phyloP scores from a whole-genome alignment of 148 eudicot species.

The Chenopodium album region DNA sequence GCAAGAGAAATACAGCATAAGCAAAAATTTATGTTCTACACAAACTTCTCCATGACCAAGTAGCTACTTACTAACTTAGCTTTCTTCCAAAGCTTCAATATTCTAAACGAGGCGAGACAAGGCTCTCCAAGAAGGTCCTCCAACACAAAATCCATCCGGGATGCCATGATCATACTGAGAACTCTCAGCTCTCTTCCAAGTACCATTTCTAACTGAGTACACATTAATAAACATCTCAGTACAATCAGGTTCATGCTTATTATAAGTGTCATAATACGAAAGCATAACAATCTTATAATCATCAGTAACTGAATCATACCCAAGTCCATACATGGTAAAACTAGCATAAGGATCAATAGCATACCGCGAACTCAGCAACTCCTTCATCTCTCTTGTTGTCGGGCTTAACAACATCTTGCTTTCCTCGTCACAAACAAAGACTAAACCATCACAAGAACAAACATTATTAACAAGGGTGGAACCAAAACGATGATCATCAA shows the following conservation, averaged over 20 bases:
- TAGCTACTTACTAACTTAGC: neutral
- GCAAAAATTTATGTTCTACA: too few species aligned
- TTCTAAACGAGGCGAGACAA: constrained; percentile 16
- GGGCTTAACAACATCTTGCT: constrained; percentile 9
- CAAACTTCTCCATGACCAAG: neutral
- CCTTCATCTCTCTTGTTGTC: constrained; percentile 12
- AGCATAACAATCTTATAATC: too few species aligned
- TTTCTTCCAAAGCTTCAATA: neutral
- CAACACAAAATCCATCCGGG: neutral
- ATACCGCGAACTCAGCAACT: neutral
- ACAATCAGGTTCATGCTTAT: too few species aligned
- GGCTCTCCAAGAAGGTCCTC: constrained; percentile 16
- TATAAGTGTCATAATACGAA: too few species aligned
- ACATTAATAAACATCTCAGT: too few species aligned
- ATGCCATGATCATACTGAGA: too few species aligned
- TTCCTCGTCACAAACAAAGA: neutral
- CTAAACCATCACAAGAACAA: constrained; percentile 21
- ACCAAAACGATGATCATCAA: neutral
- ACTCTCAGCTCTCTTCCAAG: too few species aligned
- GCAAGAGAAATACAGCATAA: too few species aligned
- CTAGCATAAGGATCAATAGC: neutral
- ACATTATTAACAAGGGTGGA: too few species aligned
- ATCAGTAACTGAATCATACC: too few species aligned
- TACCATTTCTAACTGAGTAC: too few species aligned
- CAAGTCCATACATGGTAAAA: too few species aligned